These are phyloP conservation scores for Dentipellis sp. DNA, from an alignment of 768 basidiomycete species.

Conservation along the genomic window DNA sequence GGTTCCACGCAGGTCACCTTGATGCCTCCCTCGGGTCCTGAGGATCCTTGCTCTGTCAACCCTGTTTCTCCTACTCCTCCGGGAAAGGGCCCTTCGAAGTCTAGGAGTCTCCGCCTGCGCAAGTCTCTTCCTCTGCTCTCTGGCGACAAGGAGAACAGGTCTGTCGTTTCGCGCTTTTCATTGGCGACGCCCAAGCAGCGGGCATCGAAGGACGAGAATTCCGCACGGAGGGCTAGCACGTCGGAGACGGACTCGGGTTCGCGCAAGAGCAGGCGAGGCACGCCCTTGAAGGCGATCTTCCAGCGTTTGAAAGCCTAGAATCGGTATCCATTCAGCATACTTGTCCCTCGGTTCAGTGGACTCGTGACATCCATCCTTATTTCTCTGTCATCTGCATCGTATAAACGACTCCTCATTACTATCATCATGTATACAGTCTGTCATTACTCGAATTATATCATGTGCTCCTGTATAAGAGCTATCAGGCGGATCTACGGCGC, in stretches of 20 bases:
- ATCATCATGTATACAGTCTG: too few species aligned
- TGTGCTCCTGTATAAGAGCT: background rate
- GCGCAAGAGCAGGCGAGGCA: conserved; percentile 9
- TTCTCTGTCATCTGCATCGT: background rate
- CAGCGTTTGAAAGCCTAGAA: background rate
- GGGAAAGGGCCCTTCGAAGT: conserved; percentile 1
- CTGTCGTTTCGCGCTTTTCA: background rate
- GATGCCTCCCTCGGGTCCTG: background rate
- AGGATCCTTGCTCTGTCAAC: background rate
- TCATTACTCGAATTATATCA: too few species aligned
- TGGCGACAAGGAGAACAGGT: conserved; percentile 11
- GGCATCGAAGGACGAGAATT: conserved; percentile 9
- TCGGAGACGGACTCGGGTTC: background rate
- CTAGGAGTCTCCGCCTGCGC: background rate
- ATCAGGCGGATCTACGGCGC: background rate
- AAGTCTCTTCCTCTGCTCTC: conserved; percentile 9
- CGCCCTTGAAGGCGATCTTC: conserved; percentile 13
- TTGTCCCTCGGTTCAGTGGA: background rate
- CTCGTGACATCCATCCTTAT: background rate
- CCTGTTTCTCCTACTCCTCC: background rate
- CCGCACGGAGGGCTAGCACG: conserved; percentile 5
- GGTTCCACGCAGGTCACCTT: too few species aligned
- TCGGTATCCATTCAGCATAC: background rate
- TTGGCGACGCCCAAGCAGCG: conserved; percentile 1
- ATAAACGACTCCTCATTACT: too few species aligned